Evolutionary conservation across 108 stramenopile species (phyloP).

Genomic region (Schizochytrium sp.): DNA sequence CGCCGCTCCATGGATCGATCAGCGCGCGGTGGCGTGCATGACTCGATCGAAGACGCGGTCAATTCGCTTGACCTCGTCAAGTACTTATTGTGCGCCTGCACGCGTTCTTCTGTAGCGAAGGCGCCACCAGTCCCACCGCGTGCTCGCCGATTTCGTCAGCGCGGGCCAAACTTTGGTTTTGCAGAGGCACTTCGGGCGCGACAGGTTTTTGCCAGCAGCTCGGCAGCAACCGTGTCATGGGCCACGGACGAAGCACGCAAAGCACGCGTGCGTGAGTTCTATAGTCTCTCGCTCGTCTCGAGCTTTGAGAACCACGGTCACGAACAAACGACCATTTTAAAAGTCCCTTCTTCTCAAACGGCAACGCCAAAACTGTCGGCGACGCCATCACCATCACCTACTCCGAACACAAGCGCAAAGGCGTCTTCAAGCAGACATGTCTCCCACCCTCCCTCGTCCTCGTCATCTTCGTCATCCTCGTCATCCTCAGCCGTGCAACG

Average conservation of each 20-base stretch:
- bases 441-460: too few species aligned
- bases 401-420: not conserved
- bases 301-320: not conserved
- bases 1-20: not conserved
- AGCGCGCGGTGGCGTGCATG: not conserved
- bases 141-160: not conserved
- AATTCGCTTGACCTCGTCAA: constrained; percentile 2
- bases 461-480: too few species aligned
- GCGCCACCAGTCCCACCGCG: not conserved
- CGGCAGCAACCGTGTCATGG: not conserved
- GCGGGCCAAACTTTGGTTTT: not conserved
- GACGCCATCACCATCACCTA: not conserved
- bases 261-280: not conserved
- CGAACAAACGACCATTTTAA: not conserved
- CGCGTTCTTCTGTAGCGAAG: too few species aligned
- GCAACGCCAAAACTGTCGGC: not conserved
- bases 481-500: too few species aligned
- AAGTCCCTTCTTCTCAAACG: not conserved
- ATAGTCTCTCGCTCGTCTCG: not conserved
- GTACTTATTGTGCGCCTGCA: not conserved
- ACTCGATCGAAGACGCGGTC: not conserved
- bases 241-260: not conserved
- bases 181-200: not conserved
- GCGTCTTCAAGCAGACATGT: too few species aligned
- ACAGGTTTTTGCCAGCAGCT: not conserved